Evolutionary conservation across 2,329 filamentous ascomycete genomes (phyloP).

Genomic region (Colletotrichum sp.): DNA sequence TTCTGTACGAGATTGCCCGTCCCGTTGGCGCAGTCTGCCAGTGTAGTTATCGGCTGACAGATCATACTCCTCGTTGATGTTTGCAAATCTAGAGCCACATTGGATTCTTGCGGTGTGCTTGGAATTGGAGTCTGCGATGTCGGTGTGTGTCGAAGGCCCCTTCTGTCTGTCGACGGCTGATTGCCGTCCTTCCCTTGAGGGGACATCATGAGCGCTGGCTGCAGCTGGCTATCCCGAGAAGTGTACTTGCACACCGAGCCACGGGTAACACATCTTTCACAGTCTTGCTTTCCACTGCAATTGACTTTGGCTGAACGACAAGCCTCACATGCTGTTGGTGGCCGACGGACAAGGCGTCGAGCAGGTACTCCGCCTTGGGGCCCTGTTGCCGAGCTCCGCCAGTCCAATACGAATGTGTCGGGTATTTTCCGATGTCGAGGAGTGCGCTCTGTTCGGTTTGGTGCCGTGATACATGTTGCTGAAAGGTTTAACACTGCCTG

Average conservation of each 20-base stretch:
- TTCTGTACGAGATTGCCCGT: not conserved
- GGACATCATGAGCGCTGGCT: not conserved
- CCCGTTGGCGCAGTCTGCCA: not conserved
- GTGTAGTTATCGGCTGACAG: not conserved
- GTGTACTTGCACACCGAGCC: not conserved
- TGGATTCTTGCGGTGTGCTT: not conserved
- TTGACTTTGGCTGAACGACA: not conserved
- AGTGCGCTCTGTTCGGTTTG: not conserved
- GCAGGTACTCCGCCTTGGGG: not conserved
- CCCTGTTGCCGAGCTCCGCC: not conserved
- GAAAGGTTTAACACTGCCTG: not conserved
- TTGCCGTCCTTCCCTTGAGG: not conserved
- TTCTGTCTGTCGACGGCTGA: not conserved
- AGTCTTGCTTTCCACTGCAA: not conserved
- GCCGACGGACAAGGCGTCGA: not conserved
- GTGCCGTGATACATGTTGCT: not conserved
- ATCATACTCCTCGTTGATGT: not conserved
- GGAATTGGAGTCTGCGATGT: not conserved
- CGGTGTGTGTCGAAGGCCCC: not conserved
- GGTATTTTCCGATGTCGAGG: not conserved
- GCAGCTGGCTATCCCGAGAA: not conserved
- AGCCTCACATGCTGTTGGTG: not conserved
- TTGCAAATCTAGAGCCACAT: not conserved
- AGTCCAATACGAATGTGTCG: not conserved
- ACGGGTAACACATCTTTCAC: not conserved